These are phyloP conservation scores for Cercospora brassicicola DNA, from an alignment of 2,329 filamentous ascomycete species.

Conservation along the genomic window DNA sequence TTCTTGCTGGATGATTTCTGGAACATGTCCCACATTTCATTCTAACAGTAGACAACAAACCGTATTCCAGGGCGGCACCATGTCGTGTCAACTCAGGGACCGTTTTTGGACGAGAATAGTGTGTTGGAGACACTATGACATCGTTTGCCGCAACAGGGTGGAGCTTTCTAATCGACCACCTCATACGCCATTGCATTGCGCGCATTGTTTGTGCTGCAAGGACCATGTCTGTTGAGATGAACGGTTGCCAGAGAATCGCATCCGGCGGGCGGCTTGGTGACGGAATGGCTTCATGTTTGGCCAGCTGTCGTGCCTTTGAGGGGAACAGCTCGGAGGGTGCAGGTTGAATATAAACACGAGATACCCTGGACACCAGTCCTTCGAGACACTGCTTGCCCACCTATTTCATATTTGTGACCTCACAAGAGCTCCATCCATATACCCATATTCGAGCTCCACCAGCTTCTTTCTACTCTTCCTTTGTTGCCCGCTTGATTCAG, in stretches of 20 bases:
- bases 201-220: conserved; percentile 7
- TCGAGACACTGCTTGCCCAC: neutral
- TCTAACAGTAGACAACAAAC: neutral
- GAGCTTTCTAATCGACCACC: conserved; percentile 14
- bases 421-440: conserved; percentile 9
- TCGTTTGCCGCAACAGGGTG: conserved; percentile 25
- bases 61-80: conserved; percentile 9
- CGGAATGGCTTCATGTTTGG: conserved; percentile 2
- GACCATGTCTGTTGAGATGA: conserved; percentile 14
- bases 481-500: neutral
- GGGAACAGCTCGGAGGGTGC: conserved; percentile 6
- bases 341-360: conserved; percentile 18
- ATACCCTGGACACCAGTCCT: conserved; percentile 11
- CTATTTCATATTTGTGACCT: conserved; percentile 9
- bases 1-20: neutral
- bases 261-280: conserved; percentile 8
- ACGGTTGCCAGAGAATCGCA: conserved; percentile 3
- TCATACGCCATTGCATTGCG: conserved; percentile 6
- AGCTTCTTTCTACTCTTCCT: neutral
- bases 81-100: conserved; percentile 23
- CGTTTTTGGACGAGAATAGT: conserved; percentile 16
- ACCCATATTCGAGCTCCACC: conserved; percentile 1
- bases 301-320: conserved; percentile 1
- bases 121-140: conserved; percentile 28
- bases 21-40: conserved; percentile 15